Percentiles rank a stretch among this genome's conserved stretches.
phyloP scores from a whole-genome alignment of 106 monocot genomes.

The Allium cepa region DNA sequence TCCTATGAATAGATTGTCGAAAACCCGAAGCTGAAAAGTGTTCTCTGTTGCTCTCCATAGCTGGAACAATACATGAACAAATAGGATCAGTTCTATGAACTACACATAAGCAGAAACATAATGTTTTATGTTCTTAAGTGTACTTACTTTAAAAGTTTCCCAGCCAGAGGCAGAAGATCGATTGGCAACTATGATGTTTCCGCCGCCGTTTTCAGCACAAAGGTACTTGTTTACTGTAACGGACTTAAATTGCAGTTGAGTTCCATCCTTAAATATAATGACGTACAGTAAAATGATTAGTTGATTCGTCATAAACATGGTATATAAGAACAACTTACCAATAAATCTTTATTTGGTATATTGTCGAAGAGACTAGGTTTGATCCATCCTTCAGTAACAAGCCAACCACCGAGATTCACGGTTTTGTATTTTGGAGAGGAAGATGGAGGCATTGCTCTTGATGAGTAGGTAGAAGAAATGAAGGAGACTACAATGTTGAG shows the following conservation, averaged over 20 bases:
- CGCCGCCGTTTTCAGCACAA: slow-evolving; percentile 55
- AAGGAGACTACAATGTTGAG: not conserved
- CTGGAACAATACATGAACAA: too few species aligned
- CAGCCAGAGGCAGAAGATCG: slow-evolving; percentile 49
- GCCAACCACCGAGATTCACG: slow-evolving; percentile 83
- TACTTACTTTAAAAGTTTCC: slow-evolving; percentile 80
- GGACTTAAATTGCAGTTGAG: slow-evolving; percentile 69
- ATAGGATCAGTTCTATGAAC: too few species aligned
- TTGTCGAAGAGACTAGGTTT: slow-evolving; percentile 62
- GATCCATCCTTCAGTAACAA: slow-evolving; percentile 87
- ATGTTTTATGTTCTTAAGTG: too few species aligned
- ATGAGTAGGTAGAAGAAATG: not conserved
- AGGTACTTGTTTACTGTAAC: slow-evolving; percentile 50
- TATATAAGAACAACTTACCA: slow-evolving; percentile 21
- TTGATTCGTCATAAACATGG: too few species aligned
- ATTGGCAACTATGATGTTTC: slow-evolving; percentile 57
- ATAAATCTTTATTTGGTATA: slow-evolving; percentile 59
- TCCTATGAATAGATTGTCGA: slow-evolving; percentile 44
- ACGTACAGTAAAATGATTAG: not conserved
- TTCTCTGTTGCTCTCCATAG: slow-evolving; percentile 25
- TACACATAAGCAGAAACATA: too few species aligned
- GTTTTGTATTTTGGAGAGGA: slow-evolving; percentile 20
- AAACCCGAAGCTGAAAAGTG: slow-evolving; percentile 47
- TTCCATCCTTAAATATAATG: slow-evolving; percentile 54
- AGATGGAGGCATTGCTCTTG: slow-evolving; percentile 11